phyloP scores from a whole-genome alignment of 495 filamentous ascomycete species.

The Chaetomium cochliodes region DNA sequence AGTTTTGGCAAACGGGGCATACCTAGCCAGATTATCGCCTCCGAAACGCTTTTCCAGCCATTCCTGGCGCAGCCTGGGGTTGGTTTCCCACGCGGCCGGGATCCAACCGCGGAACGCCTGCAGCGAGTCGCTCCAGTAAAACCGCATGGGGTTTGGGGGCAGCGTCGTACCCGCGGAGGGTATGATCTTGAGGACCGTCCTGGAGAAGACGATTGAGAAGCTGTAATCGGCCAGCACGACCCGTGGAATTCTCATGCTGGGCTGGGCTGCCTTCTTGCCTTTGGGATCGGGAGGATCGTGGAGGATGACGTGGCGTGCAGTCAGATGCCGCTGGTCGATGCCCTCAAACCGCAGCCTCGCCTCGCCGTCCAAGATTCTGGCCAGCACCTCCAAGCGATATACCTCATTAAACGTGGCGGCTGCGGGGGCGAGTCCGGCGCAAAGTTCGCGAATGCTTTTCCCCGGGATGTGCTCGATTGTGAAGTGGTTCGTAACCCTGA shows the following conservation, averaged over 20 bases:
- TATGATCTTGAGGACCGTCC: neutral
- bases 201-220: neutral
- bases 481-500: too few species aligned
- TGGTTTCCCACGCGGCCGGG: constrained; percentile 10
- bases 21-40: neutral
- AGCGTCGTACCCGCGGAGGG: neutral
- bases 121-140: constrained; percentile 2
- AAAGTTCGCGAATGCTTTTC: neutral
- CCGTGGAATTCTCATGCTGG: neutral
- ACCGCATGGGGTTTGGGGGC: constrained; percentile 7
- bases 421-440: neutral
- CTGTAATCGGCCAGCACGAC: constrained; percentile 14
- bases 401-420: neutral
- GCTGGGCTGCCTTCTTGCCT: neutral
- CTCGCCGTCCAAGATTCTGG: neutral
- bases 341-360: constrained; percentile 4
- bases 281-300: neutral
- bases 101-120: constrained; percentile 8
- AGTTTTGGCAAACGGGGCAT: neutral
- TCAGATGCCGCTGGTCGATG: constrained; percentile 20
- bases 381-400: neutral
- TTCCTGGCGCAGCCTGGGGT: neutral
- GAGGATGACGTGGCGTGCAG: constrained; percentile 20
- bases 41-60: constrained; percentile 11
- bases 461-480: too few species aligned